Conservation (phyloP, 495 filamentous ascomycete species). For the Neurospora sp. region DNA sequence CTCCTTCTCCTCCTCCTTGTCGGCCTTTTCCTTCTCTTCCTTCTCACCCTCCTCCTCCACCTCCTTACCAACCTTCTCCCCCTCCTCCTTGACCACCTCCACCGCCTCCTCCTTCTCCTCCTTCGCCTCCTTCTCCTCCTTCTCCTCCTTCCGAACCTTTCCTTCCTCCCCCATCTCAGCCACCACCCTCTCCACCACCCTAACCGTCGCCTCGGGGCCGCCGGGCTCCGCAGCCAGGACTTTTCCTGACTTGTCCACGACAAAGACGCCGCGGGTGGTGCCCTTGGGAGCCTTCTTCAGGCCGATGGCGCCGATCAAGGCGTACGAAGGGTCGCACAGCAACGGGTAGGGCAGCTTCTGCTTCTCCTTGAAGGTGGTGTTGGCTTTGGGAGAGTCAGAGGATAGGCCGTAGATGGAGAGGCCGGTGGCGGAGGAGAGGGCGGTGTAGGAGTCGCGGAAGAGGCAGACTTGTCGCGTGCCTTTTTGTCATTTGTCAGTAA, state of each 20-base stretch:
- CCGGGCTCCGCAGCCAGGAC: slow-evolving; percentile 52
- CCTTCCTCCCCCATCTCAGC: slow-evolving; percentile 18
- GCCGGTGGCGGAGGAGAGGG: slow-evolving; percentile 71
- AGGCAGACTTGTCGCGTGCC: slow-evolving; percentile 88
- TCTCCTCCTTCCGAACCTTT: slow-evolving; percentile 4
- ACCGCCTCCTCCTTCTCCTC: neutral
- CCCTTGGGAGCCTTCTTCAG: slow-evolving; percentile 66
- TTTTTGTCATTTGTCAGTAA: slow-evolving; percentile 28
- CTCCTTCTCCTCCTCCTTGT: neutral
- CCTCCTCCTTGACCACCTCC: neutral
- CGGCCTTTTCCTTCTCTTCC: neutral
- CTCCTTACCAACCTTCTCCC: slow-evolving; percentile 3
- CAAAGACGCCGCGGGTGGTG: slow-evolving; percentile 79
- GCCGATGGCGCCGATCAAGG: slow-evolving; percentile 65
- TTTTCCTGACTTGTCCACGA: slow-evolving; percentile 66
- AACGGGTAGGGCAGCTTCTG: slow-evolving; percentile 82
- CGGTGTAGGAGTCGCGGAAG: slow-evolving; percentile 74
- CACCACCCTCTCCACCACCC: slow-evolving; percentile 45
- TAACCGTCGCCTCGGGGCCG: slow-evolving; percentile 48
- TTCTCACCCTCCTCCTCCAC: slow-evolving; percentile 7
- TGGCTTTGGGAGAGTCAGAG: slow-evolving; percentile 74
- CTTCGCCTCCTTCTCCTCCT: neutral
- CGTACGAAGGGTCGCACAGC: slow-evolving; percentile 66
- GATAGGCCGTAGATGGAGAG: slow-evolving; percentile 83
- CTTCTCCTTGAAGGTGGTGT: slow-evolving; percentile 82